phyloP scores from a whole-genome alignment of 2,329 filamentous ascomycete genomes.

The Dryadomyces quercivorus region DNA sequence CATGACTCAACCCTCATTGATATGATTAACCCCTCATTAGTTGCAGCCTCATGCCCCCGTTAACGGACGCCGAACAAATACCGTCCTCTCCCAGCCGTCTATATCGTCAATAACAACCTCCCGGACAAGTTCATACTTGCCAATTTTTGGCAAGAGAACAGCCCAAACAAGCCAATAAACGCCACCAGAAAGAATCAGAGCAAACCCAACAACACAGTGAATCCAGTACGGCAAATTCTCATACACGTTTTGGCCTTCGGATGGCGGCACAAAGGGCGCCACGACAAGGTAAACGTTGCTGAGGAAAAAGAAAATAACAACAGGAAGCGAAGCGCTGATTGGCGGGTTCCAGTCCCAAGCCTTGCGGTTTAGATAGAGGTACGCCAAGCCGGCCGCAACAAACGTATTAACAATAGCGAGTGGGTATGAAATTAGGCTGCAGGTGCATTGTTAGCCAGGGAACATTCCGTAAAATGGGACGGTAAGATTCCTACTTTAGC shows the following conservation, averaged over 20 bases:
- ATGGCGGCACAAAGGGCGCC: slow-evolving; percentile 44
- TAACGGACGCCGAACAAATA: slow-evolving; percentile 33
- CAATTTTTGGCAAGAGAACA: slow-evolving; percentile 36
- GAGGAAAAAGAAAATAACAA: slow-evolving; percentile 45
- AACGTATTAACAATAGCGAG: slow-evolving; percentile 45
- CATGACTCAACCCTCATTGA: too few relatives aligned
- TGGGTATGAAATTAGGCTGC: slow-evolving; percentile 50
- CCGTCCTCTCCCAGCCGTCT: slow-evolving; percentile 50
- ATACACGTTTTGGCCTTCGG: slow-evolving; percentile 39
- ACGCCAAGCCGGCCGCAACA: slow-evolving; percentile 38
- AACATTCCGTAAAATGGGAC: background rate
- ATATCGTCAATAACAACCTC: slow-evolving; percentile 40
- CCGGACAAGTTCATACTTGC: slow-evolving; percentile 42
- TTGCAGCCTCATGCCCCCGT: background rate
- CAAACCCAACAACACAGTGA: slow-evolving; percentile 45
- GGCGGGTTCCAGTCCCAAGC: slow-evolving; percentile 40
- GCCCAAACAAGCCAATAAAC: slow-evolving; percentile 47
- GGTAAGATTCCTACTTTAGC: slow-evolving; percentile 31
- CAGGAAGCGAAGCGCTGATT: slow-evolving; percentile 39
- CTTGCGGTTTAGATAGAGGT: slow-evolving; percentile 37
- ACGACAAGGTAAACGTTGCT: slow-evolving; percentile 50
- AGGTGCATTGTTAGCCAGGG: slow-evolving; percentile 1
- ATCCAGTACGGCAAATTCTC: slow-evolving; percentile 42
- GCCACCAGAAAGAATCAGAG: slow-evolving; percentile 37
- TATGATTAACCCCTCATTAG: background rate